These are phyloP conservation scores for Coniferiporia weirii DNA, from an alignment of 1,284 basidiomycete species.

Conservation along the genomic window DNA sequence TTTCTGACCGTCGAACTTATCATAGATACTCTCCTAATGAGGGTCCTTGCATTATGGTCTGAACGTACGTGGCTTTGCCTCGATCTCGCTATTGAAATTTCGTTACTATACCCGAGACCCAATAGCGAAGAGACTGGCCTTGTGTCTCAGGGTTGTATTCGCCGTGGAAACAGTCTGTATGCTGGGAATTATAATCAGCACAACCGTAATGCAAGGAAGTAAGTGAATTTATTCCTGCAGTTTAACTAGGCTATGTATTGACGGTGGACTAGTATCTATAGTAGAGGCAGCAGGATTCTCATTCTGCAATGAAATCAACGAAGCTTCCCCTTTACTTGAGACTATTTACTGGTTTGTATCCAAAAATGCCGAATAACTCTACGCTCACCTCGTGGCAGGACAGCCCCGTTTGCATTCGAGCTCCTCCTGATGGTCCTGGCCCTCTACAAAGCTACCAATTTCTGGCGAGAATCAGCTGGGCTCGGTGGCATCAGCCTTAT, in stretches of 20 bases:
- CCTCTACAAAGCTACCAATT: background rate
- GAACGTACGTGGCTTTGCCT: background rate
- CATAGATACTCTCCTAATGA: slow-evolving; percentile 7
- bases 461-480: background rate
- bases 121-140: background rate
- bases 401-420: background rate
- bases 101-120: background rate
- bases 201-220: background rate
- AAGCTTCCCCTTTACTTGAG: background rate
- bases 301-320: background rate
- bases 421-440: background rate
- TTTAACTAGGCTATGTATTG: background rate
- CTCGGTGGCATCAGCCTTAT: background rate
- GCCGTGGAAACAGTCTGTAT: background rate
- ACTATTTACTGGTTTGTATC: background rate
- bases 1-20: background rate
- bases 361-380: background rate
- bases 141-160: background rate
- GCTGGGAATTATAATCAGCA: background rate
- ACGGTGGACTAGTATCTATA: background rate
- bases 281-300: background rate
- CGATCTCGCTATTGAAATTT: background rate
- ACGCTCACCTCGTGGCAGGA: background rate
- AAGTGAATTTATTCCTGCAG: background rate
- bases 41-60: slow-evolving; percentile 3